Base-by-base conservation (phyloP, 352 stramenopile genomes). In the Phytophthora hybrid region DNA sequence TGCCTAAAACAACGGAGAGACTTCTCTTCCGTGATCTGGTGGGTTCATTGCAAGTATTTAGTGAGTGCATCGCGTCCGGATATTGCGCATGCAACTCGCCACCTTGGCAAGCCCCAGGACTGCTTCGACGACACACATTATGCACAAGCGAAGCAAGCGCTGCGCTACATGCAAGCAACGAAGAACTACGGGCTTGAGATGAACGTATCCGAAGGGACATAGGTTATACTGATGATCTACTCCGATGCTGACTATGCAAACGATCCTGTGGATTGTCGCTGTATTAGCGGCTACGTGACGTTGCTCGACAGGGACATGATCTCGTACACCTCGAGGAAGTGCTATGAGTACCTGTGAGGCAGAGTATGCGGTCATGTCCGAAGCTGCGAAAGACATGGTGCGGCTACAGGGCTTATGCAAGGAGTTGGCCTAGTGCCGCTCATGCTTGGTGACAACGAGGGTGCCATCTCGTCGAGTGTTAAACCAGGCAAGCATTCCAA, bases 211-310 rank as follows among this genome's bases (percentile, higher is more conserved):
- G 11, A 44, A 44, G 34, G 5, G 5, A 44, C 14, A 41, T 16
- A 11, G 4, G 13, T 1, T 23, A 10, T 3, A 10, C 46, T 53
- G 14, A 4, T 7, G 8, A 16, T 39, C 0, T 80, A 59, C 14
- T 72, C 68, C 1, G 67, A 80, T 19, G 69, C 65, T 7, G 69
- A 78, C 18, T 81, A 73, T 31, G 65, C 65, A 0, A 81, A 81
- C 26, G 65, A 78, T 13, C 3, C 7, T 44, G 34, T 14, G 8
- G 3, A 44, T 16, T 5, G 34, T 8, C 34, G 34, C 34, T 16
- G 34, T 2, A 44, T 14, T 14, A 44, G 34, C 11, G 34, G 34
- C 34, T 44, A 44, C 5, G 34, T 44, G 11, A 44, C 34, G 8
- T 16, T 44, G 34, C 34, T 44, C 5, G 34, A 44, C 11, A 5